Base-by-base conservation (phyloP, 2,329 filamentous ascomycete species). In the Verticillium dahliae region DNA sequence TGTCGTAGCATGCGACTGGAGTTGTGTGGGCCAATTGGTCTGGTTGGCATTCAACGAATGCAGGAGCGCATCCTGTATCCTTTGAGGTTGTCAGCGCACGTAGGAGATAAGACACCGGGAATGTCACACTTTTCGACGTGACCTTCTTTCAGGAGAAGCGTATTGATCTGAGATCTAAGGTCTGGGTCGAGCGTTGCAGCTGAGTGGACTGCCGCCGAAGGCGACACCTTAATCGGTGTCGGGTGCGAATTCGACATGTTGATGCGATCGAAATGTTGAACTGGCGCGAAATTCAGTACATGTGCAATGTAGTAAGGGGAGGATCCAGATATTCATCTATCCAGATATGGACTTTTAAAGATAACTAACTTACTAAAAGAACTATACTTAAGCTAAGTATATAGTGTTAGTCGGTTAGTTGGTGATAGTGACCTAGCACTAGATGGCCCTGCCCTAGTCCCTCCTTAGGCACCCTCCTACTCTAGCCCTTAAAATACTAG, bases 51-150 rank as follows among this genome's bases (percentile, higher is more conserved):
- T 78, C 59, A 89, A 82, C 63, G 82, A 73, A 74, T 88, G 85
- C 52, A 88, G 81, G 69, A 89, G 81, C 54, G 80, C 75, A 62
- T 88, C 85, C 77, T 88, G 85, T 67, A 89, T 88, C 67, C 86
- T 87, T 69, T 13, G 14, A 34, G 35, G 35, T 15, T 13, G 11
- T 41, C 6, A 41, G 39, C 14, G 14, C 4, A 41, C 14, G 37
- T 10, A 11, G 45, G 14, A 38, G 18, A 34, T 38, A 56, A 54
- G 13, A 14, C 13, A 57, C 55, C 54, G 59, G 38, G 64, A 56
- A 27, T 27, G 27, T 27, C 65, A 7, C 76, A 88, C 86, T 83
- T 85, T 56, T 78, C 73, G 31, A 87, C 80, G 64, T 87, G 82
- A 3, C 85, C 85, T 56, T 86, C 84, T 50, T 78, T 77, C 38